phyloP scores from a whole-genome alignment of 257 asterid genomes.

The Solanum corneliomulleri region DNA sequence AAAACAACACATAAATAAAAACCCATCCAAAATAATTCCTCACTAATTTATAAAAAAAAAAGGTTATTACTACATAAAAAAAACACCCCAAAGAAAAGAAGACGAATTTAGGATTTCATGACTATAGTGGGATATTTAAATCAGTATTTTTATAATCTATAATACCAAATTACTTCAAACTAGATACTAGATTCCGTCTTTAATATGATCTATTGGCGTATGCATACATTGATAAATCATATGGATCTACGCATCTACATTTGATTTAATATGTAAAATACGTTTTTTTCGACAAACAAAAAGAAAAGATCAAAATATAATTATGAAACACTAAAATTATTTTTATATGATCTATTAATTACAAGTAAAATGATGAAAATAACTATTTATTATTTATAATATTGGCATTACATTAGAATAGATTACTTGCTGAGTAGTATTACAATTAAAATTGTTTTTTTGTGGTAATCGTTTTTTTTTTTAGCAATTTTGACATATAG shows the following conservation, averaged over 20 bases:
- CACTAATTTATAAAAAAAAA: neutral
- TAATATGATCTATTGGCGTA: neutral
- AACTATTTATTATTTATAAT: neutral
- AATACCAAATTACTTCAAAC: neutral
- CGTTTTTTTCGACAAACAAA: neutral
- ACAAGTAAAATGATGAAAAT: neutral
- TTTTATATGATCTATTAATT: neutral
- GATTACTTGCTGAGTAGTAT: neutral
- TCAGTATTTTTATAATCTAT: neutral
- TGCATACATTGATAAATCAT: neutral
- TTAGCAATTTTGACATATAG: no score
- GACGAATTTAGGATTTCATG: neutral
- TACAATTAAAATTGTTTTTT: no score
- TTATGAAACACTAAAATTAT: neutral
- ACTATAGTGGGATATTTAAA: neutral
- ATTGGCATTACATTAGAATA: neutral
- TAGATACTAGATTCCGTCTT: neutral
- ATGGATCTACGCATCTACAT: neutral
- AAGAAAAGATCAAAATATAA: neutral
- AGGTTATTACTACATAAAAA: neutral
- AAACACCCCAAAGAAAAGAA: neutral
- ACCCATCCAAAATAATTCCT: neutral
- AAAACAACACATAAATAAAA: no score
- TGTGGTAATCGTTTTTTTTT: no score
- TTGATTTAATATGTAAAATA: neutral